A percentile compares a stretch with the other conserved stretches of the same genome.
phyloP scores from a whole-genome alignment of 176 grass and related monocot species.

The Microstegium vimineum region DNA sequence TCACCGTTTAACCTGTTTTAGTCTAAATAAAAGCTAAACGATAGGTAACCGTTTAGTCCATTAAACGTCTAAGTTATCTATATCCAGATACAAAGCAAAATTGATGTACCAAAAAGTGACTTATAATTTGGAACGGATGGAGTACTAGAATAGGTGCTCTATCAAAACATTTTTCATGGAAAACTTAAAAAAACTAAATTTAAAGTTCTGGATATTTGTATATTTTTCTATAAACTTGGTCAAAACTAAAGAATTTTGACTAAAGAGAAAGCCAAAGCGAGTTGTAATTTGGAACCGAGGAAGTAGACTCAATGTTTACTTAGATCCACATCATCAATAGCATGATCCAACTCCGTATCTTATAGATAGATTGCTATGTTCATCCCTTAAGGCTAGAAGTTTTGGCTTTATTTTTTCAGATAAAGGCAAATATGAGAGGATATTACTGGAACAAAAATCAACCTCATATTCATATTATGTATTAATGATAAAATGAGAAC shows the following conservation, averaged over 20 bases:
- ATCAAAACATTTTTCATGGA: background rate
- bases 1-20: no score
- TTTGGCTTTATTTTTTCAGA: background rate
- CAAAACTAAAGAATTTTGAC: background rate
- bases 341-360: background rate
- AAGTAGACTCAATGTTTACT: background rate
- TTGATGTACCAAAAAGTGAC: no score
- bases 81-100: no score
- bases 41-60: no score
- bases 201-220: background rate
- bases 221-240: background rate
- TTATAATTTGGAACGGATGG: no score
- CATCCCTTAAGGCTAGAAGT: background rate
- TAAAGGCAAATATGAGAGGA: background rate
- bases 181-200: background rate
- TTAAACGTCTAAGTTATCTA: no score
- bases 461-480: background rate
- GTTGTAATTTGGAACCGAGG: background rate
- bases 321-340: background rate
- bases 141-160: no score
- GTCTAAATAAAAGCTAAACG: no score
- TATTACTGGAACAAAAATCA: background rate
- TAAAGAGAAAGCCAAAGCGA: background rate
- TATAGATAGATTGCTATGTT: background rate
- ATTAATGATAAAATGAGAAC: background rate